Percentiles rank a stretch among this genome's conserved stretches.
Evolutionary conservation across 371 early-diverging fungal genomes (phyloP).

Genomic region (Mortierella sp.): DNA sequence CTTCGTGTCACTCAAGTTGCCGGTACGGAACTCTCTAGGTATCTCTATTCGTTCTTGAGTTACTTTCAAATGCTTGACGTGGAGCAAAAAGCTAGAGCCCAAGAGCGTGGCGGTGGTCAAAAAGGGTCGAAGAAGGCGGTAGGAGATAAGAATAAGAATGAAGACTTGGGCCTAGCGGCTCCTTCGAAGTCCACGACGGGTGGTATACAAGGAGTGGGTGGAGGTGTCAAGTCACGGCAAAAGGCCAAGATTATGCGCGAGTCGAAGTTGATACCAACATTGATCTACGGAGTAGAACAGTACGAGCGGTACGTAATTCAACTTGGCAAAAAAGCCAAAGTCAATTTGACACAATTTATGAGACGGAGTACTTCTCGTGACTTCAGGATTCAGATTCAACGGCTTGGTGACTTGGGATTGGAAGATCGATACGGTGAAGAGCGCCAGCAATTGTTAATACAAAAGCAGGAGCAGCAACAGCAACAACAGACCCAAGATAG

Average conservation of each 20-base stretch:
- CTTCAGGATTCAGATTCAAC: constrained; percentile 71
- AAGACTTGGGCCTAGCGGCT: neutral
- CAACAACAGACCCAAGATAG: constrained; percentile 20
- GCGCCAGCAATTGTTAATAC: constrained; percentile 23
- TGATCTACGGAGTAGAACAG: constrained; percentile 78
- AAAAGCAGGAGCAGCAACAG: constrained; percentile 21
- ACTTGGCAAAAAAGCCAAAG: constrained; percentile 72
- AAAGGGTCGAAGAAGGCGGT: constrained; percentile 18
- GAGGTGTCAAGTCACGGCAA: constrained; percentile 34
- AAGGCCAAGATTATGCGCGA: constrained; percentile 71
- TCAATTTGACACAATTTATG: constrained; percentile 77
- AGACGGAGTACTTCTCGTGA: constrained; percentile 79
- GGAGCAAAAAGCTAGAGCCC: constrained; percentile 24
- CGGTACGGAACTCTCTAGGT: constrained; percentile 43
- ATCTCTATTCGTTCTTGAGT: constrained; percentile 47
- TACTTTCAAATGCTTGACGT: constrained; percentile 50
- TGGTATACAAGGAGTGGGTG: constrained; percentile 5
- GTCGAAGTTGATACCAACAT: constrained; percentile 71
- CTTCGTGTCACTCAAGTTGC: constrained; percentile 56
- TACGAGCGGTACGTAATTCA: constrained; percentile 77
- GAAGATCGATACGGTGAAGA: constrained; percentile 53
- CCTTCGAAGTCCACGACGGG: neutral
- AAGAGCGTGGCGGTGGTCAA: constrained; percentile 25
- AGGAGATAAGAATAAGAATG: constrained; percentile 3
- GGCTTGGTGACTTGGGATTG: constrained; percentile 55